Base-by-base conservation (phyloP, 2,329 filamentous ascomycete genomes). In the Diplodia sapinea region DNA sequence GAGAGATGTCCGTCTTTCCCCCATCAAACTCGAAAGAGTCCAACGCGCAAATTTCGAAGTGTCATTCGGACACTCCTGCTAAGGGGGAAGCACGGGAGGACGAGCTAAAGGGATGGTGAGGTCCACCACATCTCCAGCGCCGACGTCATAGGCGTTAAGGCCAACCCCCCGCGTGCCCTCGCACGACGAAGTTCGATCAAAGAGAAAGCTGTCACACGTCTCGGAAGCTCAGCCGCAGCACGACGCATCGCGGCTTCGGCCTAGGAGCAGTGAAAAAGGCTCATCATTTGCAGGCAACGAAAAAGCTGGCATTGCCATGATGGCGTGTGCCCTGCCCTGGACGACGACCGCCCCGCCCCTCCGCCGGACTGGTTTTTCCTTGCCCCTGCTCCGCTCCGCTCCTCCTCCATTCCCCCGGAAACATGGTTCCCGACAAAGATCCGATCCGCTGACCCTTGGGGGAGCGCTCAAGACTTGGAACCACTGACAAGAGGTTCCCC, bases 121-220 rank as follows among this genome's bases (percentile, higher is more conserved):
- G 36, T 56, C 54, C 54, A 56, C 54, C 33, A 38, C 54, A 56
- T 56, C 3, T 26, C 54, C 31, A 26, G 29, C 13, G 8, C 23
- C 12, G 54, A 56, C 54, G 54, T 56, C 54, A 56, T 56, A 56
- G 54, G 54, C 33, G 54, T 56, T 56, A 49, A 61, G 57, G 57
- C 57, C 57, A 61, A 47, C 43, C 57, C 20, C n/a, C 54, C 54
- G 38, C 54, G 54, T 56, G 54, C n/a, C n/a, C 57, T 7, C 40
- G 1, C 13, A 61, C 17, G 17, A 50, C 12, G 40, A 50, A n/a
- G 6, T 33, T 12, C 17, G 26, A 61, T 49, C 23, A 38, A 49
- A 31, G 40, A 33, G 57, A 33, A 61, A 20, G 47, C 31, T 20
- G 20, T 12, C n/a, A 23, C 38, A 20, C 20, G 26, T 29, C 33